Evolutionary conservation across 2,329 filamentous ascomycete genomes (phyloP).

Genomic region (Emmonsia crescens): DNA sequence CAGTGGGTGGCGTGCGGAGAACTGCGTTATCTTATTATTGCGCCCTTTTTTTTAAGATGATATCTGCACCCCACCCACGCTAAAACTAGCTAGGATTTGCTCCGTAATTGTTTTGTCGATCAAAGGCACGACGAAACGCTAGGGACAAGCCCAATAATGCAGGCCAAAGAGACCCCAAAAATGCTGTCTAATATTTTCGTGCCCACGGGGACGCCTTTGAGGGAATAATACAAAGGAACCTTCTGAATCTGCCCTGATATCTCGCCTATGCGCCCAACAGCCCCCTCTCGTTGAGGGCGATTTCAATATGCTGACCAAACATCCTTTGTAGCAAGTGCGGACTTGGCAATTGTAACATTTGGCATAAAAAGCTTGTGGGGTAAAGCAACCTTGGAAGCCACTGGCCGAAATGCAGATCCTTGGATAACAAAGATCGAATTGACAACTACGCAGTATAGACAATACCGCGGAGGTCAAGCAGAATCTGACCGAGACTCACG

Average conservation of each 20-base stretch:
- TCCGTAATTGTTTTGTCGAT: neutral
- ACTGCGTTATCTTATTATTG: too few species aligned
- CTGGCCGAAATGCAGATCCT: neutral
- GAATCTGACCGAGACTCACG: neutral
- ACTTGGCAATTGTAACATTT: constrained; percentile 4
- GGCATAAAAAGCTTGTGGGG: neutral
- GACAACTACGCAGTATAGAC: neutral
- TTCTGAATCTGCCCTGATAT: neutral
- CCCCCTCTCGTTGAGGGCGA: too few species aligned
- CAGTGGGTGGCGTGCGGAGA: neutral
- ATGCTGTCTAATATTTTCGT: neutral
- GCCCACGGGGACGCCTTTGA: neutral
- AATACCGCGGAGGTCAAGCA: neutral
- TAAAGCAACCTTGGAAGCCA: neutral
- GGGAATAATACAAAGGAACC: neutral
- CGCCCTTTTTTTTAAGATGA: too few species aligned
- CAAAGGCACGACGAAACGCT: neutral
- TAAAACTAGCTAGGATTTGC: neutral
- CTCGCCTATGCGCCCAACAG: neutral
- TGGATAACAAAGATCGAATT: neutral
- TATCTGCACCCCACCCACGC: neutral
- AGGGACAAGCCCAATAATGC: neutral
- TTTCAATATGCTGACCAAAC: neutral
- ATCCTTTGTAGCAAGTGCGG: neutral
- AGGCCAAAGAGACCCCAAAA: neutral